Percentiles rank a stretch among this genome's conserved stretches.
phyloP scores from a whole-genome alignment of 306 rosid genomes.

The Rosa chinensis region DNA sequence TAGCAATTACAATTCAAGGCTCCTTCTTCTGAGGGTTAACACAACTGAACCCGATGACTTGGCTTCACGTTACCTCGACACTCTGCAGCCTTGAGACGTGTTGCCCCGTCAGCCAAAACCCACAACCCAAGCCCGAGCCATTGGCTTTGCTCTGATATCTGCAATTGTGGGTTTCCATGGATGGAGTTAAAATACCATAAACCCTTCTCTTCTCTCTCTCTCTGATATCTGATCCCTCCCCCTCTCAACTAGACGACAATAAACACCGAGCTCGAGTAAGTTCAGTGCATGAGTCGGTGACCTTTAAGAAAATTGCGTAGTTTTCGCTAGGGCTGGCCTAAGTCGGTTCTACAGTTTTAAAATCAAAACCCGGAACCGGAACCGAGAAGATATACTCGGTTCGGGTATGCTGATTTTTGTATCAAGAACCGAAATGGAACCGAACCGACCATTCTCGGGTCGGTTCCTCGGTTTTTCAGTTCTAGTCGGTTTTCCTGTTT shows the following conservation, averaged over 20 bases:
- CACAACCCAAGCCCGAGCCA: background rate
- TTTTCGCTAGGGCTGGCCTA: too few species aligned
- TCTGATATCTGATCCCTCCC: too few species aligned
- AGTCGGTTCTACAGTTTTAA: too few species aligned
- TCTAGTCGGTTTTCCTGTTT: too few species aligned
- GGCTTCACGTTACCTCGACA: background rate
- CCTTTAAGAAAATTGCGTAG: background rate
- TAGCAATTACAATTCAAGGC: background rate
- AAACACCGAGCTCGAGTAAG: conserved; percentile 3
- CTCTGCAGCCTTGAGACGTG: conserved; percentile 8
- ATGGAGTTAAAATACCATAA: background rate
- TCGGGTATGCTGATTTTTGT: too few species aligned
- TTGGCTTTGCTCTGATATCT: background rate
- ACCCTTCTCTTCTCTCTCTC: background rate
- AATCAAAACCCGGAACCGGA: too few species aligned
- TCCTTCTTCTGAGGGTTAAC: background rate
- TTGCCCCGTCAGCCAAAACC: conserved; percentile 1
- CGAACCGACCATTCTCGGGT: too few species aligned
- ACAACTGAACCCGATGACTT: background rate
- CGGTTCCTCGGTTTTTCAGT: too few species aligned
- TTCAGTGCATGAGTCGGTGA: background rate
- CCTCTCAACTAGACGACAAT: background rate
- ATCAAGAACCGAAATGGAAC: too few species aligned
- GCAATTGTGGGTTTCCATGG: background rate
- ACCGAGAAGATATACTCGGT: too few species aligned